Conservation (phyloP, 352 stramenopile genomes). For the Pythium myriotylum region DNA sequence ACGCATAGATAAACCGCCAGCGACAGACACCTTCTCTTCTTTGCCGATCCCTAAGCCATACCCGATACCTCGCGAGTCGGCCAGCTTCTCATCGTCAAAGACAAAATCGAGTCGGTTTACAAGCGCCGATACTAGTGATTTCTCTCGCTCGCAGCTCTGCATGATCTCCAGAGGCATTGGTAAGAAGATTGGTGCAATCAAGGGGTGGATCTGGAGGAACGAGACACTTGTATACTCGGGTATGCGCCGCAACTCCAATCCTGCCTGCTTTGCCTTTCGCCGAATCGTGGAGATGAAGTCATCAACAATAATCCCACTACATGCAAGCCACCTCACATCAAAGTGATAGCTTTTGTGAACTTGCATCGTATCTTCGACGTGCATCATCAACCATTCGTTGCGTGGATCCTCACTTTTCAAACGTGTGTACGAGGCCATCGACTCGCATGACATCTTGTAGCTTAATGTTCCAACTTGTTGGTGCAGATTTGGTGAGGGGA, state of each 20-base stretch:
- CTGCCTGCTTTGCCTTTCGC: conserved; percentile 66
- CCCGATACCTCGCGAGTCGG: conserved; percentile 59
- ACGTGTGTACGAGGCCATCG: conserved; percentile 30
- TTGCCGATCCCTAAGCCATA: conserved; percentile 68
- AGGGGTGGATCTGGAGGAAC: conserved; percentile 73
- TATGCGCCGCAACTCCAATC: conserved; percentile 69
- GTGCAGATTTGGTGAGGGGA: conserved; percentile 14
- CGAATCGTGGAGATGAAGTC: conserved; percentile 71
- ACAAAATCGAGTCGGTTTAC: conserved; percentile 61
- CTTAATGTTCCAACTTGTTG: conserved; percentile 21
- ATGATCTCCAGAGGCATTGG: conserved; percentile 36
- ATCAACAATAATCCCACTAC: conserved; percentile 70
- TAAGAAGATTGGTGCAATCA: conserved; percentile 68
- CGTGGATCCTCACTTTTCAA: conserved; percentile 51
- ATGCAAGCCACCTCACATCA: conserved; percentile 80
- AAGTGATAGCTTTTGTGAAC: conserved; percentile 65
- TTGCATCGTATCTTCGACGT: conserved; percentile 63
- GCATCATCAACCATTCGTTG: conserved; percentile 77
- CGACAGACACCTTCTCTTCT: conserved; percentile 24
- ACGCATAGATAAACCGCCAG: background rate
- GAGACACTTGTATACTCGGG: conserved; percentile 75
- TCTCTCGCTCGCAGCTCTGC: conserved; percentile 25
- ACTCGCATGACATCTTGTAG: conserved; percentile 53
- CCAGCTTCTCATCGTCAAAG: conserved; percentile 71
- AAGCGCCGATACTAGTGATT: conserved; percentile 35